A percentile compares a stretch with the other conserved stretches of the same genome.
phyloP scores from a whole-genome alignment of 2,329 filamentous ascomycete genomes.

The Aspergillus intermedius region DNA sequence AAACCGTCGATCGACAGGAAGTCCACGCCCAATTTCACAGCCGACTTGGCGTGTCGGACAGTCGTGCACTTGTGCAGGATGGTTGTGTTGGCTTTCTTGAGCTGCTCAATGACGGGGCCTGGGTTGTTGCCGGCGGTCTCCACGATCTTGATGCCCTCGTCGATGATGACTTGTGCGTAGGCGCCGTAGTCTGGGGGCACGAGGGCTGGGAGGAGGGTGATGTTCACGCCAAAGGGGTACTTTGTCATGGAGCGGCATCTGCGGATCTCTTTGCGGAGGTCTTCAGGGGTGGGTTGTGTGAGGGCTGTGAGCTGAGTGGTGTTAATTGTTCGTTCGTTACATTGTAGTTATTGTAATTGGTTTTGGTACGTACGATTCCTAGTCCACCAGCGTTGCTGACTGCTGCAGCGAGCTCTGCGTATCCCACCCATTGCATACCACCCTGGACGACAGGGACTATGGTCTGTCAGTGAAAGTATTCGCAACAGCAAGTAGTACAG shows the following conservation, averaged over 20 bases:
- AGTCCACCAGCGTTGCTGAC: slow-evolving; percentile 50
- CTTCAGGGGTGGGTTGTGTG: slow-evolving; percentile 87
- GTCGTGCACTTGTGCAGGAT: slow-evolving; percentile 98
- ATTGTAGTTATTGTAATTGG: neutral
- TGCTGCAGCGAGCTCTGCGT: slow-evolving; percentile 48
- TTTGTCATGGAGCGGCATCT: slow-evolving; percentile 67
- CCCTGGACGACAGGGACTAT: slow-evolving; percentile 45
- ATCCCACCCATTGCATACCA: slow-evolving; percentile 53
- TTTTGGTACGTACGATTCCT: slow-evolving; percentile 38
- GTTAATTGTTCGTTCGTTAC: neutral
- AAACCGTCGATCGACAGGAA: slow-evolving; percentile 97
- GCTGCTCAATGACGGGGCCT: slow-evolving; percentile 78
- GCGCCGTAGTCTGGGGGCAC: slow-evolving; percentile 86
- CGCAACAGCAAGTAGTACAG: neutral
- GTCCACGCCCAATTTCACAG: slow-evolving; percentile 90
- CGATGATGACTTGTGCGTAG: slow-evolving; percentile 87
- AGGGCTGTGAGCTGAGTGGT: slow-evolving; percentile 48
- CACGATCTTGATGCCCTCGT: slow-evolving; percentile 84
- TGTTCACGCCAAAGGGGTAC: slow-evolving; percentile 76
- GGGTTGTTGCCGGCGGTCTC: slow-evolving; percentile 90
- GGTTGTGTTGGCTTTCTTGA: slow-evolving; percentile 72
- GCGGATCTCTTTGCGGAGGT: slow-evolving; percentile 87
- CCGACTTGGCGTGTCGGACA: slow-evolving; percentile 84
- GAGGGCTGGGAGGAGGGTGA: slow-evolving; percentile 85
- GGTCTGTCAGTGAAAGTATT: slow-evolving; percentile 2